A percentile compares a stretch with the other conserved stretches of the same genome.
Conservation (phyloP, 371 early-diverging fungal species). For the Saksenaea vasiformis region DNA sequence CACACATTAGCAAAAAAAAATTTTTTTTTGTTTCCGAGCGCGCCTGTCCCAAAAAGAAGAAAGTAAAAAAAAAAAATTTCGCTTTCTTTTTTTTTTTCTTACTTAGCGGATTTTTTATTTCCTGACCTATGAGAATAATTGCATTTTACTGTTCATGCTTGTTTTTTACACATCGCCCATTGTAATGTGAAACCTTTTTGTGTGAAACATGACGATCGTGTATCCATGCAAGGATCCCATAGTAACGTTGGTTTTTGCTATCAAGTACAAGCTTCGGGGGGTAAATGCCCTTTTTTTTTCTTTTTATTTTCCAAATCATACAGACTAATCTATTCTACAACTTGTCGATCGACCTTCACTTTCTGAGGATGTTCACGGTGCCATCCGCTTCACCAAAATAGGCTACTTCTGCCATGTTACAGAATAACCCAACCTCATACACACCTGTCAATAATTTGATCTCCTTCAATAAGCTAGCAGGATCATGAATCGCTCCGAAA, state of each 20-base stretch:
- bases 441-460: slow-evolving; percentile 80
- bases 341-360: no score
- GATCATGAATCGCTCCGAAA: slow-evolving; percentile 70
- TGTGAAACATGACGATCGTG: no score
- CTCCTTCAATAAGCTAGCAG: slow-evolving; percentile 50
- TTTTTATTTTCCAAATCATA: no score
- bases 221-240: no score
- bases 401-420: slow-evolving; percentile 76
- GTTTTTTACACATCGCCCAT: no score
- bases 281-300: no score
- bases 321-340: no score
- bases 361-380: not conserved
- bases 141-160: no score
- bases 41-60: not conserved
- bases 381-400: slow-evolving; percentile 68
- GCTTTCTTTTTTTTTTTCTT: not conserved
- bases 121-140: no score
- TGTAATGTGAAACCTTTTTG: no score
- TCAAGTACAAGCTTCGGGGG: no score
- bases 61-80: not conserved
- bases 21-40: not conserved
- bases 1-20: not conserved
- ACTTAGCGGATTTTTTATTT: not conserved
- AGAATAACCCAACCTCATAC: slow-evolving; percentile 88
- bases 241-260: no score